phyloP scores from a whole-genome alignment of 1,284 basidiomycete genomes.

The Papiliotrema flavescens region DNA sequence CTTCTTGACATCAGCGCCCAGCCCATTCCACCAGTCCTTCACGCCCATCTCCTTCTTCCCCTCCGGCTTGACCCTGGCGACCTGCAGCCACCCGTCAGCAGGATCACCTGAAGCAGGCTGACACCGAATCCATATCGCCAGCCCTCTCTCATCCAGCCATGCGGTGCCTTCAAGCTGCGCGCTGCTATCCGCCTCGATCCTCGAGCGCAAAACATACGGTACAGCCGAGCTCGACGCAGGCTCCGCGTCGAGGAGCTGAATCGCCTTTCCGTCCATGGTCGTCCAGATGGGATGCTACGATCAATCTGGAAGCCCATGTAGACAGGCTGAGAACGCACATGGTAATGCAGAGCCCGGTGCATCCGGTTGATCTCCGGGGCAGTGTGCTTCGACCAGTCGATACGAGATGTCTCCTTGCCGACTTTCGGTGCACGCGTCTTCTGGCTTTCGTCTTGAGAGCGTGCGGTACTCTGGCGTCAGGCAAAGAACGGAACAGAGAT shows the following conservation, averaged over 20 bases:
- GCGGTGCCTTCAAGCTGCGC: neutral
- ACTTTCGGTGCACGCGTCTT: constrained; percentile 63
- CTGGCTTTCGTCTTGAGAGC: constrained; percentile 51
- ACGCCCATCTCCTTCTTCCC: constrained; percentile 54
- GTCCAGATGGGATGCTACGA: constrained; percentile 43
- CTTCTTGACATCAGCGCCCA: constrained; percentile 25
- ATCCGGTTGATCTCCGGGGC: constrained; percentile 59
- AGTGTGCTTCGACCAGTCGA: constrained; percentile 60
- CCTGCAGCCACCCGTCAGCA: constrained; percentile 49
- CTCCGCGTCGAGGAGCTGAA: constrained; percentile 14
- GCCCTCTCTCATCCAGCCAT: neutral
- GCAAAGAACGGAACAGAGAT: no score
- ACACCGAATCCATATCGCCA: no score
- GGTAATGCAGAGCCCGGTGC: constrained; percentile 69
- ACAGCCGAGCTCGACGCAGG: neutral
- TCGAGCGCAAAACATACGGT: neutral
- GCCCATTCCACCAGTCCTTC: constrained; percentile 62
- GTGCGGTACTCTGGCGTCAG: constrained; percentile 26
- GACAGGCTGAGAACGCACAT: constrained; percentile 52
- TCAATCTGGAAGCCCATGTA: neutral
- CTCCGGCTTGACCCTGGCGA: constrained; percentile 59
- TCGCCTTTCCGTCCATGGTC: constrained; percentile 5
- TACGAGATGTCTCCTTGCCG: constrained; percentile 54
- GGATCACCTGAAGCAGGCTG: no score
- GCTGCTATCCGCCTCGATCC: neutral